Conservation (phyloP, 108 stramenopile genomes). For the Conticribra guillardii region DNA sequence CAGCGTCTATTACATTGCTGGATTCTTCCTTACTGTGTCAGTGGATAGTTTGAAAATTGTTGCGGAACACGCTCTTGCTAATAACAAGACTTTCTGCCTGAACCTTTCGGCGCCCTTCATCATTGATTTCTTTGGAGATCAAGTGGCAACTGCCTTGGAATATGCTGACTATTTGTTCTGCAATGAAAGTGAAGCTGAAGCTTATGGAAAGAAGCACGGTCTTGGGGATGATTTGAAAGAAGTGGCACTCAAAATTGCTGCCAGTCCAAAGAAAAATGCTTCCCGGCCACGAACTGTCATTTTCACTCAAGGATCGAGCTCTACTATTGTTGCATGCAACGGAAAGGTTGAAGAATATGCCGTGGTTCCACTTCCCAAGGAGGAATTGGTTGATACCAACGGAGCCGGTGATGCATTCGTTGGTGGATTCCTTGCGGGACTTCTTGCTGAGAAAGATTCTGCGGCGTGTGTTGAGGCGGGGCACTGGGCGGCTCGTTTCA, state of each 20-base stretch:
- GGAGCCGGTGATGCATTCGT: slow-evolving; percentile 99
- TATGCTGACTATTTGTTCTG: slow-evolving; percentile 98
- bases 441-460: slow-evolving; percentile 75
- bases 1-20: slow-evolving; percentile 93
- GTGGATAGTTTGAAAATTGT: slow-evolving; percentile 90
- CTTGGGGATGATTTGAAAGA: slow-evolving; percentile 91
- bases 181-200: slow-evolving; percentile 98
- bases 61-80: slow-evolving; percentile 89
- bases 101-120: slow-evolving; percentile 99
- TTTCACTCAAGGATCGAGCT: slow-evolving; percentile 96
- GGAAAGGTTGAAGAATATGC: slow-evolving; percentile 91
- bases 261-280: slow-evolving; percentile 87
- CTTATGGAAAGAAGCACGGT: slow-evolving; percentile 95
- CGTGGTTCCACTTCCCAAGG: slow-evolving; percentile 85
- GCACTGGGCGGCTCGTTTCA: slow-evolving; percentile 93
- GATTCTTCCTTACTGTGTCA: slow-evolving; percentile 99
- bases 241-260: slow-evolving; percentile 90
- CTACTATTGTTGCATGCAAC: slow-evolving; percentile 93
- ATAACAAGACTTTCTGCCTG: slow-evolving; percentile 93
- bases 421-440: slow-evolving; percentile 95
- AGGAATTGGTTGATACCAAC: slow-evolving; percentile 97
- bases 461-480: slow-evolving; percentile 96
- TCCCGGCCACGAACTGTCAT: slow-evolving; percentile 89
- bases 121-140: slow-evolving; percentile 97
- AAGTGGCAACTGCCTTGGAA: slow-evolving; percentile 89